These are phyloP conservation scores for Coleophoma eucalyptorum DNA, from an alignment of 2,329 filamentous ascomycete genomes.

Conservation along the genomic window DNA sequence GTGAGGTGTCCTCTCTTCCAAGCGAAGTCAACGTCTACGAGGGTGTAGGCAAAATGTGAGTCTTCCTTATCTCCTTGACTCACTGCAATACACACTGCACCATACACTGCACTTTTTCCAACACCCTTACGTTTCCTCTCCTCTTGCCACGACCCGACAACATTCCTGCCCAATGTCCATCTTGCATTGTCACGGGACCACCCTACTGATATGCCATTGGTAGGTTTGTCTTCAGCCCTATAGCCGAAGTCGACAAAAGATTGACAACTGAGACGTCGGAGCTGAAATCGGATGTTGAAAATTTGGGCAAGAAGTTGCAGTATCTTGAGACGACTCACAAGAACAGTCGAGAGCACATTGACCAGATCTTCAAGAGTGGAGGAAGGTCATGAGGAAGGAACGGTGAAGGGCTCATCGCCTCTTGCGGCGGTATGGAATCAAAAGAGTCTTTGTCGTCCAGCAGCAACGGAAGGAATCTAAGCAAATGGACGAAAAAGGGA, in stretches of 20 bases:
- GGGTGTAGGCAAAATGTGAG: conserved; percentile 94
- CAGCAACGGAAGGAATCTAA: no score
- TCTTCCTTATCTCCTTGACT: no score
- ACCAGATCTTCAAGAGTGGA: conserved; percentile 71
- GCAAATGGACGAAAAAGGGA: no score
- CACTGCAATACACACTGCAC: conserved; percentile 8
- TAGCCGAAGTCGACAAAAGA: conserved; percentile 69
- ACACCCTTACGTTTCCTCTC: not conserved
- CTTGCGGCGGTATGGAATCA: no score
- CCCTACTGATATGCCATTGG: not conserved
- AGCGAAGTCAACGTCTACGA: conserved; percentile 81
- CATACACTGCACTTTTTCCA: not conserved
- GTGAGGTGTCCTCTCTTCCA: conserved; percentile 75
- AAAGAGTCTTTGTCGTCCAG: no score
- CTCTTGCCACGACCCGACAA: conserved; percentile 1
- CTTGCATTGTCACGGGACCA: conserved; percentile 2
- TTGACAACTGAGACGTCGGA: conserved; percentile 71
- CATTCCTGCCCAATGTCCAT: conserved; percentile 11
- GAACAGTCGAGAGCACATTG: conserved; percentile 88
- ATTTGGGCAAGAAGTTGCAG: conserved; percentile 81
- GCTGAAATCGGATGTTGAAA: conserved; percentile 73
- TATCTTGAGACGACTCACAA: conserved; percentile 94
- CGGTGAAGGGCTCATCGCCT: no score
- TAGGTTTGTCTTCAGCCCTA: conserved; percentile 85
- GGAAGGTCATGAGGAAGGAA: conserved; percentile 21